Conservation (phyloP, 192 early-diverging fungal species). For the Linnemannia hyalina region DNA sequence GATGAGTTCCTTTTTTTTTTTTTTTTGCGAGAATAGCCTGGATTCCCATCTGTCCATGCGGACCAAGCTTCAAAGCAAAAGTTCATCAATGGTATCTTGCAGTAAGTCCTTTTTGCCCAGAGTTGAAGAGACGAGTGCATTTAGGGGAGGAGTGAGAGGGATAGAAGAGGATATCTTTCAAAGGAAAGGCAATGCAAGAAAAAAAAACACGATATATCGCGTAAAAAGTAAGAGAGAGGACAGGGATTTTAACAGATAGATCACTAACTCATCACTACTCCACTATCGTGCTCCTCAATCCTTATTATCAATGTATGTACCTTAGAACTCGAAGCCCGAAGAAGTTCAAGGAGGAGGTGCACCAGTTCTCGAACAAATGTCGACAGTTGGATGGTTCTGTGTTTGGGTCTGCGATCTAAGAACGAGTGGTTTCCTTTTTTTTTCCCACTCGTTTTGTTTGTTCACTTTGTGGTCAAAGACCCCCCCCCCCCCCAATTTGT, state of each 20-base stretch:
- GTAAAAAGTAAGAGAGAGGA: no score
- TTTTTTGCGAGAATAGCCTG: conserved; percentile 44
- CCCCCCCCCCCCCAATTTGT: not conserved
- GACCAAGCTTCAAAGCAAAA: conserved; percentile 59
- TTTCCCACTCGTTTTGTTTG: not conserved
- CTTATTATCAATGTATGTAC: not conserved
- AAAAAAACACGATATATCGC: no score
- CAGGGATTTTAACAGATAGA: not conserved
- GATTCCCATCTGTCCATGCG: conserved; percentile 65
- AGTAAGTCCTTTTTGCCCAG: conserved; percentile 46
- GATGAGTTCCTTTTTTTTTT: not conserved
- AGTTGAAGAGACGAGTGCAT: not conserved
- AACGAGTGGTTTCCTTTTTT: not conserved
- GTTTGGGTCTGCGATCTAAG: conserved; percentile 56
- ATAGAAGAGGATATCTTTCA: not conserved
- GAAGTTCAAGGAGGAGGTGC: conserved; percentile 58
- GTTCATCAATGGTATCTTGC: conserved; percentile 66
- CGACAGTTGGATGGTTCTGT: conserved; percentile 59
- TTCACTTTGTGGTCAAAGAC: not conserved
- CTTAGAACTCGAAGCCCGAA: conserved; percentile 61
- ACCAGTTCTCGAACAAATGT: conserved; percentile 62
- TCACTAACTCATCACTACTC: no score
- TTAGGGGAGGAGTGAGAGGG: no score
- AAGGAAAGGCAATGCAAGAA: not conserved
- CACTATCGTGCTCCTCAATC: no score